Evolutionary conservation across 352 stramenopile species (phyloP), one percentile per base, ranked within the genome.

Genomic region (Globisporangium paddicum): DNA sequence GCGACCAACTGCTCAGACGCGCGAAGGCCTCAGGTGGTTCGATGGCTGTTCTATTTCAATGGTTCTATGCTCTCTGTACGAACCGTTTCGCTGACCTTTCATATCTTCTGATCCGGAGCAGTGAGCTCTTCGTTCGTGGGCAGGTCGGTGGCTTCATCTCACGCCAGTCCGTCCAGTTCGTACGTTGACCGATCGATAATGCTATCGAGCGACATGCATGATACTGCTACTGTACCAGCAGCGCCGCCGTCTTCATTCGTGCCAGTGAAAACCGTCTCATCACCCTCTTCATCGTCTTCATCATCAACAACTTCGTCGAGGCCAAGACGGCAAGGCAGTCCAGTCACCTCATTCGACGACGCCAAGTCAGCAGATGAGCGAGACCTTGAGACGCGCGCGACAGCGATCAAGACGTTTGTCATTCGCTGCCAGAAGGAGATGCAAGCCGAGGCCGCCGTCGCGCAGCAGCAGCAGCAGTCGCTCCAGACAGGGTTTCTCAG

Each of bases 1-100:
- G 77, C 41, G 73, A 87, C 19, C 67, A 70, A 21, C 72, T 89
- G 11, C 52, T 89, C 47, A 35, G 41, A 5, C 63, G 60, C n/a
- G 69, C 62, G n/a, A 55, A 34, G 19, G 38, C 26, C 13, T 42
- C 46, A 44, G 48, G 61, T 59, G n/a, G 3, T n/a, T 5, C 8
- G 16, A 18, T 28, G 5, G 0, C n/a, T 37, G 5, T 46, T 41
- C 50, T 59, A 40, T 48, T 59, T 48, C 18, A 26, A 32, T 32
- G 54, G 25, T 10, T 13, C 14, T 47, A 2, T 18, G 4, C 13
- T 11, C 1, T 3, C n/a, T 26, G 5, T 28, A 1, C 44, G 16
- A 57, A 11, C 35, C 56, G 34, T 62, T 62, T 56, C 56, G 14
- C 35, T 50, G 18, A 56, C 25, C 41, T 42, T 44, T 32, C 40